Percentiles rank a stretch among this genome's conserved stretches.
These are phyloP conservation scores for Curvularia spicifera DNA, from an alignment of 2,329 filamentous ascomycete species.

Conservation along the genomic window DNA sequence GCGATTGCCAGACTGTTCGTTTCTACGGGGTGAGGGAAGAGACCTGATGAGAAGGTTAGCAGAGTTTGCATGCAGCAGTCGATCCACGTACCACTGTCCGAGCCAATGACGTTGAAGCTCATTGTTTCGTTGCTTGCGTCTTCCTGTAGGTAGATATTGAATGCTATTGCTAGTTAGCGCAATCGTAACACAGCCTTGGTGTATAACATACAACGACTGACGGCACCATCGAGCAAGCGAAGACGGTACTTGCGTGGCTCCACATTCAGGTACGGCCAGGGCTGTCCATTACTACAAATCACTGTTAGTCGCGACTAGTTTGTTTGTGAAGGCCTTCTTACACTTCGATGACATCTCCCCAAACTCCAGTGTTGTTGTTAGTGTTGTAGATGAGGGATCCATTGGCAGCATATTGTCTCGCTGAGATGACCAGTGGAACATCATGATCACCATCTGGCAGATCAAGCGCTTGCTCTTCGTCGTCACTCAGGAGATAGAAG, in stretches of 20 bases:
- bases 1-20: slow-evolving; percentile 55
- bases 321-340: slow-evolving; percentile 7
- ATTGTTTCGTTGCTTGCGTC: slow-evolving; percentile 40
- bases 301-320: slow-evolving; percentile 2
- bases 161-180: slow-evolving; percentile 43
- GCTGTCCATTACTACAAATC: slow-evolving; percentile 57
- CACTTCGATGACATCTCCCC: slow-evolving; percentile 64
- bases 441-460: slow-evolving; percentile 62
- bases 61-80: not conserved
- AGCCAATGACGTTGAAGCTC: slow-evolving; percentile 61
- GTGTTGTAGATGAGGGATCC: slow-evolving; percentile 58
- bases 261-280: slow-evolving; percentile 64
- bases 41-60: slow-evolving; percentile 37
- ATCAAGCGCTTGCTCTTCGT: slow-evolving; percentile 56
- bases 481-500: slow-evolving; percentile 62
- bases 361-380: slow-evolving; percentile 57
- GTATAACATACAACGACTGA: slow-evolving; percentile 31
- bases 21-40: slow-evolving; percentile 56
- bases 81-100: slow-evolving; percentile 53
- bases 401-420: slow-evolving; percentile 61
- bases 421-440: slow-evolving; percentile 58
- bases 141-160: slow-evolving; percentile 56
- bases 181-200: not conserved
- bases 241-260: slow-evolving; percentile 67
- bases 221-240: slow-evolving; percentile 56